These are phyloP conservation scores for Penicillium sp. DNA, from an alignment of 2,329 filamentous ascomycete species.

Conservation along the genomic window DNA sequence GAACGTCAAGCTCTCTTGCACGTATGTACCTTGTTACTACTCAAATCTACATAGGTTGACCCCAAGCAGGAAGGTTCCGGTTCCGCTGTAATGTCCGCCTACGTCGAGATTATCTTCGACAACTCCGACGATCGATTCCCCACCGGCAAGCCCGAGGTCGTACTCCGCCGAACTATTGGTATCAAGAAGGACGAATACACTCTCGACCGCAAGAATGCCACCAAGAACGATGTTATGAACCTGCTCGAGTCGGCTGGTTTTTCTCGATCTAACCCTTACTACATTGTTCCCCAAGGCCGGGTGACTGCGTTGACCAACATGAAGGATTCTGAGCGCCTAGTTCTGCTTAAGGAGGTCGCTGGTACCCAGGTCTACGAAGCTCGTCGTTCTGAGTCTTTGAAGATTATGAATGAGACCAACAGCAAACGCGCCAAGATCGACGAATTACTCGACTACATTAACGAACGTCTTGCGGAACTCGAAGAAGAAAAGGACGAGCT, in stretches of 20 bases:
- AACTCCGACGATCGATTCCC: slow-evolving; percentile 95
- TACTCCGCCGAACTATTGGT: slow-evolving; percentile 89
- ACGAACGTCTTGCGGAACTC: slow-evolving; percentile 80
- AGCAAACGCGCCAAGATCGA: slow-evolving; percentile 95
- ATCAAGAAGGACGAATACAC: slow-evolving; percentile 99
- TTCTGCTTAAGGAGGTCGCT: slow-evolving; percentile 93
- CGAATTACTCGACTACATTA: slow-evolving; percentile 85
- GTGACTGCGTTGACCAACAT: slow-evolving; percentile 97
- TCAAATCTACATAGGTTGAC: slow-evolving; percentile 16
- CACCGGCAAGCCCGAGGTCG: slow-evolving; percentile 85
- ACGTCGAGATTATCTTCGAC: slow-evolving; percentile 98
- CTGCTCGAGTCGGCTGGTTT: slow-evolving; percentile 94
- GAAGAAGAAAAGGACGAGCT: slow-evolving; percentile 98
- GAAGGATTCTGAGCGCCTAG: slow-evolving; percentile 90
- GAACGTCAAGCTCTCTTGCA: slow-evolving; percentile 95
- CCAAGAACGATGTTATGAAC: slow-evolving; percentile 91
- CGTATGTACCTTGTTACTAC: slow-evolving; percentile 36
- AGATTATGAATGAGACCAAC: slow-evolving; percentile 95
- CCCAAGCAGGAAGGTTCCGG: slow-evolving; percentile 75
- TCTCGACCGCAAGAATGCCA: slow-evolving; percentile 92
- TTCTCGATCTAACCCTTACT: slow-evolving; percentile 96
- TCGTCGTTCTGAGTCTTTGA: slow-evolving; percentile 82
- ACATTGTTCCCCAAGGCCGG: slow-evolving; percentile 96
- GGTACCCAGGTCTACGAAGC: slow-evolving; percentile 97
- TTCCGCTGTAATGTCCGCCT: slow-evolving; percentile 98